phyloP scores from a whole-genome alignment of 768 basidiomycete species.

The Boletus insuetus region DNA sequence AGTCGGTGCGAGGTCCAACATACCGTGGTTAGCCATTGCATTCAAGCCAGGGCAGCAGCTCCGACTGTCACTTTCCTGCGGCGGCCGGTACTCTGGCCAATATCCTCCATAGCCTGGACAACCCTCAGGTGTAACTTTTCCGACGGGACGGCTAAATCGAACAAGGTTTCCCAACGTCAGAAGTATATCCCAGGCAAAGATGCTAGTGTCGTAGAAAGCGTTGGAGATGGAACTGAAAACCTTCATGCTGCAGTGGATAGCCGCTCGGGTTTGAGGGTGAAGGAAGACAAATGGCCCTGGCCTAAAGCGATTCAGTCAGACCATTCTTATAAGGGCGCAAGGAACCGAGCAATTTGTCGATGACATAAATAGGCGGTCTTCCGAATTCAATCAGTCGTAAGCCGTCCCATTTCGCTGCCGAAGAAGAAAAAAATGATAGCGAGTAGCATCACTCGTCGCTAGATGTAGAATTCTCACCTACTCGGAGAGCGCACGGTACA shows the following conservation, averaged over 20 bases:
- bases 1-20: constrained; percentile 43
- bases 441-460: too few relatives aligned
- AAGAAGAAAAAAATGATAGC: too few relatives aligned
- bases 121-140: constrained; percentile 52
- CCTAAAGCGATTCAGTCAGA: not conserved
- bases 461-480: too few relatives aligned
- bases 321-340: not conserved
- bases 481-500: too few relatives aligned
- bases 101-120: constrained; percentile 53
- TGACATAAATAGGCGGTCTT: too few relatives aligned
- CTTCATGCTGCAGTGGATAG: constrained; percentile 1
- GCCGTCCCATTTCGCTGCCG: too few relatives aligned
- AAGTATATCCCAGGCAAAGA: constrained; percentile 12
- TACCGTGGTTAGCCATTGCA: constrained; percentile 79
- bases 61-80: constrained; percentile 62
- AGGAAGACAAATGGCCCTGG: not conserved
- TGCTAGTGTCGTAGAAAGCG: not conserved
- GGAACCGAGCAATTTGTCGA: not conserved
- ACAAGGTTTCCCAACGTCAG: constrained; percentile 15
- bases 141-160: constrained; percentile 35
- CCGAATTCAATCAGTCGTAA: too few relatives aligned
- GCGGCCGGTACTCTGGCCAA: constrained; percentile 66
- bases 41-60: constrained; percentile 73
- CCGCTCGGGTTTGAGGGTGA: not conserved
- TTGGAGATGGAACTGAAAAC: constrained; percentile 10